phyloP scores from a whole-genome alignment of 768 basidiomycete species.

The Amyloporia xantha region DNA sequence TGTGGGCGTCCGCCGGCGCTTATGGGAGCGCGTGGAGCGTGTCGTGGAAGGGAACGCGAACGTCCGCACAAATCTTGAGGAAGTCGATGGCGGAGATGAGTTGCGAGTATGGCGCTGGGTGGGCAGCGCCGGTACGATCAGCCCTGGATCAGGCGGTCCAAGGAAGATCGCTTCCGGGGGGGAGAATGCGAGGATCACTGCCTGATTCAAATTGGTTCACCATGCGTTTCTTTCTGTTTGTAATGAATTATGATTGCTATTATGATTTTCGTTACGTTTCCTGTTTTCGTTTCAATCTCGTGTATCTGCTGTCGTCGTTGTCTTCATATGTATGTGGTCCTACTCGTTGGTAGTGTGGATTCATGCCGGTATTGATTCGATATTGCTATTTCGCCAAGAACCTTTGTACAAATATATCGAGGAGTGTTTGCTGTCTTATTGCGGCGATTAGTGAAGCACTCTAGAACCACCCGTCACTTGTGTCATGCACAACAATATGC shows the following conservation, averaged over 20 bases:
- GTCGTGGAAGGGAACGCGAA: conserved; percentile 90
- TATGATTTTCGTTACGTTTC: background rate
- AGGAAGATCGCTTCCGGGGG: conserved; percentile 1
- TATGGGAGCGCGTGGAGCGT: conserved; percentile 82
- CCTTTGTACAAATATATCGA: too few relatives aligned
- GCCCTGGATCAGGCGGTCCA: conserved; percentile 9
- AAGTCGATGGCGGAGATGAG: conserved; percentile 81
- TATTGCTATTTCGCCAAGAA: background rate
- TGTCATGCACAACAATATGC: too few relatives aligned
- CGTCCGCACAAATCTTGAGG: conserved; percentile 78
- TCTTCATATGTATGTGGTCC: background rate
- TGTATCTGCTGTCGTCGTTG: background rate
- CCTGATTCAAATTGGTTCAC: too few relatives aligned
- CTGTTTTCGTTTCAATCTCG: background rate
- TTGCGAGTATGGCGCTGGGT: conserved; percentile 91
- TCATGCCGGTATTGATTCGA: too few relatives aligned
- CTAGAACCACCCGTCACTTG: too few relatives aligned
- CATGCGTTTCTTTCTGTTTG: too few relatives aligned
- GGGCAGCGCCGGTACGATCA: conserved; percentile 36
- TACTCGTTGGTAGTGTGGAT: background rate
- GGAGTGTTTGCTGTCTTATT: too few relatives aligned
- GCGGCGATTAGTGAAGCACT: too few relatives aligned
- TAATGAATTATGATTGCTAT: background rate
- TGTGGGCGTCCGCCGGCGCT: conserved; percentile 48
- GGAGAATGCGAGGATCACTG: conserved; percentile 9